Base-by-base conservation (phyloP, 208 protist genomes). In the Balamuthia mandrillaris region DNA sequence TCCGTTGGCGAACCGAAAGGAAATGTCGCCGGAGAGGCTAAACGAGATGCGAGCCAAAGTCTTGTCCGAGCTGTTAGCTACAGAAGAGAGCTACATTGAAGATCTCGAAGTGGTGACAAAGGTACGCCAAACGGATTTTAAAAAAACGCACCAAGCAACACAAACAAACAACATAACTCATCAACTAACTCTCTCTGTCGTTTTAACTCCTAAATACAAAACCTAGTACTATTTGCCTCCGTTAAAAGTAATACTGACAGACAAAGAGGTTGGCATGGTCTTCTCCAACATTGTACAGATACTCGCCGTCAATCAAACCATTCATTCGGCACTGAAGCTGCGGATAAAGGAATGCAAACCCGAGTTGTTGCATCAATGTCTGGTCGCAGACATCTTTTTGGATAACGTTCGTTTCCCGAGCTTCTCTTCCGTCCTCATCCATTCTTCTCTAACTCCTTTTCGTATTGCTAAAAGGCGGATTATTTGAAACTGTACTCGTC, bases 401-500 rank as follows among this genome's bases (percentile, higher is more conserved):
- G 39, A 21, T 27, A 81, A 54, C 18, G 72, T 81, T 60, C 49
- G 70, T 35, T 7, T 12, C n/a, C 16, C n/a, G 49, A 56, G n/a
- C 49, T 56, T 56, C 16, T n/a, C n/a, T n/a, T 56, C 16, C 56
- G 24, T 65, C 56, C 33, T 21, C 21, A 21, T 7, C 14, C 56
- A 35, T 6, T 24, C 21, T 9, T 65, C 56, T 65, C 10, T 65
- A 7, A 37, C 5, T 1, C 18, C 1, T 14, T 16, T 35, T 0
- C 10, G 9, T 0, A 45, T 2, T 68, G 49, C 41, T 29, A 27
- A 2, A 18, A 81, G 72, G 72, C 72, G n/a, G 72, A 81, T 47
- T 81, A 81, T 47, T 47, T 81, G 33, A 81, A 81, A 47, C 60
- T 81, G 33, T 81, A 81, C 72, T 60, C 72, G 9, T 42, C 72